These are phyloP conservation scores for Isatis lusitanica DNA, from an alignment of 441 rosid genomes.

Conservation along the genomic window DNA sequence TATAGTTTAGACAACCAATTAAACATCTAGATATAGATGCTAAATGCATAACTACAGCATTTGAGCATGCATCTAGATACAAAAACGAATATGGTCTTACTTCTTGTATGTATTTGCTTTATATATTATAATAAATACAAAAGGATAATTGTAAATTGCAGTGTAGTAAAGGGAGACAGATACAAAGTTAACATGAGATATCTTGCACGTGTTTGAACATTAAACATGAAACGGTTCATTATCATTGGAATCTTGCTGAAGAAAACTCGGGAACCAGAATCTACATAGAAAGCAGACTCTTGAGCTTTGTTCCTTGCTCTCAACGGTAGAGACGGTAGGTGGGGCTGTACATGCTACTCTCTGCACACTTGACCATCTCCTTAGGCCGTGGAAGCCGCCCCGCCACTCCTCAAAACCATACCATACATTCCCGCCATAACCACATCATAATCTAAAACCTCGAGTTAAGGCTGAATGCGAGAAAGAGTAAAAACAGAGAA, in stretches of 20 bases:
- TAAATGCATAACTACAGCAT: no score
- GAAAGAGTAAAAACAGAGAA: neutral
- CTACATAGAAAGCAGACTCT: neutral
- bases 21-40: no score
- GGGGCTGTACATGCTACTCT: slow-evolving; percentile 75
- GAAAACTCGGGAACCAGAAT: neutral
- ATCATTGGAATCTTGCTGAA: neutral
- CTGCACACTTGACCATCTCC: slow-evolving; percentile 58
- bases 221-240: neutral
- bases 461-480: neutral
- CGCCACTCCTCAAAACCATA: slow-evolving; percentile 50
- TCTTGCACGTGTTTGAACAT: neutral
- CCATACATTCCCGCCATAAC: neutral
- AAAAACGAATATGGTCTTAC: no score
- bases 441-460: no score
- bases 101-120: no score
- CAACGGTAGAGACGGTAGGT: slow-evolving; percentile 55
- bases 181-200: neutral
- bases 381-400: slow-evolving; percentile 62
- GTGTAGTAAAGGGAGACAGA: neutral
- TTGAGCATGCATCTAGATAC: no score
- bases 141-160: no score
- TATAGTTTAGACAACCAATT: no score
- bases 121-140: no score
- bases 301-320: slow-evolving; percentile 8